A percentile compares a stretch with the other conserved stretches of the same genome.
phyloP scores from a whole-genome alignment of 148 eudicot species.

The Vaccinium corymbosum region DNA sequence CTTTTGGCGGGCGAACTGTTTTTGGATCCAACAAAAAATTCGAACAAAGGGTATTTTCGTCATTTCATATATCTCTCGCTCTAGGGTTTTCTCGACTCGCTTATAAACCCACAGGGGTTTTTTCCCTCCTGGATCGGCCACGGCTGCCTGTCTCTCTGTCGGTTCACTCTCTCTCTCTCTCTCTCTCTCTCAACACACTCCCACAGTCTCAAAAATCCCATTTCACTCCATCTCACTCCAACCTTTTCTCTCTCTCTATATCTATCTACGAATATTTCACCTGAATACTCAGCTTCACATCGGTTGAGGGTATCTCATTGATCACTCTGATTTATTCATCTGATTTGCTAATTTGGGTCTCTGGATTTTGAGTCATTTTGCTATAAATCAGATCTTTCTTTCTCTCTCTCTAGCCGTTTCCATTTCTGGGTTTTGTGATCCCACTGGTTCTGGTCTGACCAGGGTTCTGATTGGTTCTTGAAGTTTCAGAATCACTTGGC shows the following conservation, averaged over 20 bases:
- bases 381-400: background rate
- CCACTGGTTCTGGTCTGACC: background rate
- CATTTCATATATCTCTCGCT: background rate
- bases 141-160: conserved; percentile 2
- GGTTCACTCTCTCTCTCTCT: conserved; percentile 6
- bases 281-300: background rate
- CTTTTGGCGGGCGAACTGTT: conserved; percentile 12
- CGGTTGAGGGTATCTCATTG: background rate
- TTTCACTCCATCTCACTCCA: conserved; percentile 14
- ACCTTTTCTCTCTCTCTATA: conserved; percentile 19
- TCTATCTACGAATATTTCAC: background rate
- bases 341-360: background rate
- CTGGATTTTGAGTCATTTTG: too few species aligned
- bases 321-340: background rate
- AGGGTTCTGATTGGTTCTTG: background rate
- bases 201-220: background rate
- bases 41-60: conserved; percentile 15
- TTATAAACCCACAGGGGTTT: background rate
- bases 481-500: background rate
- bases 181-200: too few species aligned
- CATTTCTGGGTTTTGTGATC: background rate
- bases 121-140: conserved; percentile 15
- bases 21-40: conserved; percentile 11
- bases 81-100: conserved; percentile 27
- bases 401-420: background rate